Conservation (phyloP, 2,329 filamentous ascomycete genomes). For the Apiospora aurea region DNA sequence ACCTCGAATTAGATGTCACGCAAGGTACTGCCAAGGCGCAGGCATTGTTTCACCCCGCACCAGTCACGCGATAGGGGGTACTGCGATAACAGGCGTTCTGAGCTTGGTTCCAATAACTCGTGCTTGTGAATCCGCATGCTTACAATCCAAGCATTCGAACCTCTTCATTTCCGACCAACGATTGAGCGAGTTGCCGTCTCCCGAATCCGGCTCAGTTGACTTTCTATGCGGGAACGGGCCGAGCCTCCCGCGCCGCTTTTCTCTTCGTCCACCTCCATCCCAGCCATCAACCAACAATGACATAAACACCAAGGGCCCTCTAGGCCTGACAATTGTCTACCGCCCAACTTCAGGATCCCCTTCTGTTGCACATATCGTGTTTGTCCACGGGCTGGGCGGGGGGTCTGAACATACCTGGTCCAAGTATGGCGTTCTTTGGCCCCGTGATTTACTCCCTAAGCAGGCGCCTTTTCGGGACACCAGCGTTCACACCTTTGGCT, state of each 20-base stretch:
- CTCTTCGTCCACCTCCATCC: background rate
- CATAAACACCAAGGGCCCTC: background rate
- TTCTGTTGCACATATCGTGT: constrained; percentile 41
- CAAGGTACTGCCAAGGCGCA: too few species aligned
- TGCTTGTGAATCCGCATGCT: constrained; percentile 32
- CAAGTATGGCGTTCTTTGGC: constrained; percentile 25
- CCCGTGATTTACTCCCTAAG: constrained; percentile 25
- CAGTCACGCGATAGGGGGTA: too few species aligned
- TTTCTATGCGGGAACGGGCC: too few species aligned
- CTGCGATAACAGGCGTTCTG: too few species aligned
- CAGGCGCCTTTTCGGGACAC: constrained; percentile 20
- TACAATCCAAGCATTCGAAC: background rate
- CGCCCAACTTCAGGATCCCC: background rate
- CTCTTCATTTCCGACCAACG: too few species aligned
- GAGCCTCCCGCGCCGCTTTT: background rate
- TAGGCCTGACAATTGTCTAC: background rate
- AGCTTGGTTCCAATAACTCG: constrained; percentile 26
- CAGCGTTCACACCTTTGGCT: constrained; percentile 25
- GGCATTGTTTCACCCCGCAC: too few species aligned
- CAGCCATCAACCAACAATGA: background rate
- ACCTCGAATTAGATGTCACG: too few species aligned
- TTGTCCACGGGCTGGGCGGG: constrained; percentile 50
- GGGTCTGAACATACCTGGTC: constrained; percentile 47
- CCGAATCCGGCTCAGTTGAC: too few species aligned
- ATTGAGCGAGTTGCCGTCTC: too few species aligned